These are phyloP conservation scores for Macrolepiota dolichaula DNA, from an alignment of 768 basidiomycete species.

Conservation along the genomic window DNA sequence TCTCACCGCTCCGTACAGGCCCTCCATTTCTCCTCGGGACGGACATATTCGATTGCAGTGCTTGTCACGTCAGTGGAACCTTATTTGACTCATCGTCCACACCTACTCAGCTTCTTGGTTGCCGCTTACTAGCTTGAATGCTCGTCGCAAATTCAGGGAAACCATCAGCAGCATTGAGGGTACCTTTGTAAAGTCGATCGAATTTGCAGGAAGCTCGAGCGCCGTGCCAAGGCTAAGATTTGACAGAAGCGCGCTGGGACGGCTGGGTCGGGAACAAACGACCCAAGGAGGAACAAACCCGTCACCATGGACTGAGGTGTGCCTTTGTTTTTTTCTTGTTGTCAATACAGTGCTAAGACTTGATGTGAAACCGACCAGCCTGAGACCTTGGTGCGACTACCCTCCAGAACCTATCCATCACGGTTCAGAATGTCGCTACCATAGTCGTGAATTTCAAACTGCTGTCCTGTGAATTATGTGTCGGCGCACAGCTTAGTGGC, in stretches of 20 bases:
- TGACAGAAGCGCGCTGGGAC: too few relatives aligned
- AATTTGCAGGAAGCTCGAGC: background rate
- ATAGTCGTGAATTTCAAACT: too few relatives aligned
- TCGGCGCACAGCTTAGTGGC: too few relatives aligned
- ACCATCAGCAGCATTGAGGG: background rate
- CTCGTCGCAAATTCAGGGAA: conserved; percentile 7
- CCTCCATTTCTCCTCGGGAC: conserved; percentile 17
- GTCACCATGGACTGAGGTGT: too few relatives aligned
- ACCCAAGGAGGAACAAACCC: background rate
- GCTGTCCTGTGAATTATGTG: too few relatives aligned
- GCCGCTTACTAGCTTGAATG: conserved; percentile 4
- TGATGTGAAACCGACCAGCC: too few relatives aligned
- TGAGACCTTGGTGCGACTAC: too few relatives aligned
- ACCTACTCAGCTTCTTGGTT: background rate
- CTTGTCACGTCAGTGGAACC: conserved; percentile 14
- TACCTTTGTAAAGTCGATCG: background rate
- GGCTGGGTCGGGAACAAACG: background rate
- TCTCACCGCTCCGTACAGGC: conserved; percentile 10
- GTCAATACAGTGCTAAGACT: too few relatives aligned
- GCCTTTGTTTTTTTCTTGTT: too few relatives aligned
- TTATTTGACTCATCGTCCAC: background rate
- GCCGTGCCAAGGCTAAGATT: background rate
- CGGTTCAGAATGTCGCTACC: too few relatives aligned
- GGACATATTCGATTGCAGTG: conserved; percentile 18
- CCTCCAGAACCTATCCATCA: too few relatives aligned